These are phyloP conservation scores for Shiraia sp. DNA, from an alignment of 2,329 filamentous ascomycete genomes.

Conservation along the genomic window DNA sequence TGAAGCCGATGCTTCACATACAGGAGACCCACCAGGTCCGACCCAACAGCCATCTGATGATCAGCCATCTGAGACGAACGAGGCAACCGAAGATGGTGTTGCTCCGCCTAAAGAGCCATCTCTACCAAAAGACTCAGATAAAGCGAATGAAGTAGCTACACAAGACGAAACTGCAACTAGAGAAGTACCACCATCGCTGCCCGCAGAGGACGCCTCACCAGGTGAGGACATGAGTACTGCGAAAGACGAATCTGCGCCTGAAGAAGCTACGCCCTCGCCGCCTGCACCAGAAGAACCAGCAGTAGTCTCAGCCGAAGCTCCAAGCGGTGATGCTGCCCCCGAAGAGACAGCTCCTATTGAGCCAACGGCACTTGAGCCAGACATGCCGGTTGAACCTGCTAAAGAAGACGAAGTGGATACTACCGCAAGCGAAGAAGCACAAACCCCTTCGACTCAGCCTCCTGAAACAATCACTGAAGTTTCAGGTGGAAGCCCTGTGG, in stretches of 20 bases:
- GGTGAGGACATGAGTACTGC: too few species aligned
- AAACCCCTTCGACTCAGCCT: too few species aligned
- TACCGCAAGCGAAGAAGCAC: too few species aligned
- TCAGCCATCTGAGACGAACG: background rate
- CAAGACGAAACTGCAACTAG: background rate
- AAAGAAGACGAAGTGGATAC: too few species aligned
- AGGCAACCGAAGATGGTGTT: background rate
- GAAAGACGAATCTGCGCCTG: too few species aligned
- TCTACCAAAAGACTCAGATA: background rate
- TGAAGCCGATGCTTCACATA: background rate
- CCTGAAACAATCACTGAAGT: too few species aligned
- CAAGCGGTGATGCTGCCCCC: background rate
- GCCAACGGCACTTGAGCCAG: background rate
- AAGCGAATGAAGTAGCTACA: background rate
- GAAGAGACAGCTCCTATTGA: background rate
- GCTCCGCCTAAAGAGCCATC: background rate
- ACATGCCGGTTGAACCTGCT: too few species aligned
- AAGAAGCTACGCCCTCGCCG: too few species aligned
- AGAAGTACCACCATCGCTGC: background rate
- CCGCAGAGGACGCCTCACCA: background rate
- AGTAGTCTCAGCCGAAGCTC: background rate
- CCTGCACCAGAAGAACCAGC: background rate
- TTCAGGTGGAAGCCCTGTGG: too few species aligned
- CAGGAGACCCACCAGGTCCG: conserved; percentile 3
- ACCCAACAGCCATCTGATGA: background rate